A percentile compares a stretch with the other conserved stretches of the same genome.
Evolutionary conservation across 2,329 filamentous ascomycete genomes (phyloP).

Genomic region (Waltergamsia citrina): DNA sequence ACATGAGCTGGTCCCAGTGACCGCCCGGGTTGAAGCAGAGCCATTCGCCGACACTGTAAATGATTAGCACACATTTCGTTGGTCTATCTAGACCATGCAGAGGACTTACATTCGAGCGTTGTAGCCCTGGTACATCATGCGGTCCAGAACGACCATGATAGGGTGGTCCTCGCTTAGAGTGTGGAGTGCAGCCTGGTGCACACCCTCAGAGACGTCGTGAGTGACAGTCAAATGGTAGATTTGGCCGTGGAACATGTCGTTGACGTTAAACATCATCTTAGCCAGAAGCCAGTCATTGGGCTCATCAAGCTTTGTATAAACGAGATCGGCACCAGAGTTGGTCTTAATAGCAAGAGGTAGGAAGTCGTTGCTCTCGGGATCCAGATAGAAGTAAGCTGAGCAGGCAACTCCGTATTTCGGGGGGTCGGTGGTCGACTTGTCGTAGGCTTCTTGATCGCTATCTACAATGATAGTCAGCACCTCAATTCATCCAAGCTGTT

Average conservation of each 20-base stretch:
- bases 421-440: not conserved
- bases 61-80: too few relatives aligned
- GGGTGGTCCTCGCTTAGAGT: slow-evolving; percentile 35
- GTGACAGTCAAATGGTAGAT: slow-evolving; percentile 32
- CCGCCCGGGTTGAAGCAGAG: too few relatives aligned
- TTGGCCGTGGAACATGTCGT: slow-evolving; percentile 34
- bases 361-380: slow-evolving; percentile 27
- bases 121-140: too few relatives aligned
- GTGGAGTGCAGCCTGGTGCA: slow-evolving; percentile 33
- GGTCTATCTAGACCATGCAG: too few relatives aligned
- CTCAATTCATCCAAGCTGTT: too few relatives aligned
- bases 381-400: slow-evolving; percentile 36
- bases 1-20: slow-evolving; percentile 19
- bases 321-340: slow-evolving; percentile 22
- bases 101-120: too few relatives aligned
- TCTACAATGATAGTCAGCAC: too few relatives aligned
- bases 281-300: slow-evolving; percentile 38
- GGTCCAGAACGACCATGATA: slow-evolving; percentile 26
- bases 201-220: slow-evolving; percentile 31
- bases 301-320: slow-evolving; percentile 35
- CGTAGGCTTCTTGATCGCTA: too few relatives aligned
- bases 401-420: slow-evolving; percentile 27
- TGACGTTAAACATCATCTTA: slow-evolving; percentile 38
- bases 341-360: slow-evolving; percentile 38
- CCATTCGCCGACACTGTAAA: too few relatives aligned